Conservation (phyloP, 495 filamentous ascomycete species). For the Glarea lozoyensis region DNA sequence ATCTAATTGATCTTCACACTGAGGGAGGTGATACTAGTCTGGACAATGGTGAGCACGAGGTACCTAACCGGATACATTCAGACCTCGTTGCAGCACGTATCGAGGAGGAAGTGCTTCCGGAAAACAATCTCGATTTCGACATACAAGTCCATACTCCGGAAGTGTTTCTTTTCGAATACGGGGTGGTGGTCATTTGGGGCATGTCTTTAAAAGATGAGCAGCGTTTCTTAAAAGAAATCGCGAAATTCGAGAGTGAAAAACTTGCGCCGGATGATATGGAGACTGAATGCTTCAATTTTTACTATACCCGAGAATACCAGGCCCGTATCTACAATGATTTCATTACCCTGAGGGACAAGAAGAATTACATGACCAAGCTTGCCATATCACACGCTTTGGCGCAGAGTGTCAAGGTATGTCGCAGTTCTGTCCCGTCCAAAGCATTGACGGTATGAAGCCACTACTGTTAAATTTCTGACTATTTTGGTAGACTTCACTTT, state of each 20-base stretch:
- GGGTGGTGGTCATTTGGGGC: conserved; percentile 99
- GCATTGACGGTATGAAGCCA: background rate
- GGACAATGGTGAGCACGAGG: conserved; percentile 21
- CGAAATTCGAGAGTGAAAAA: conserved; percentile 92
- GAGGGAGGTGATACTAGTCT: conserved; percentile 25
- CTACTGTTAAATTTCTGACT: conserved; percentile 15
- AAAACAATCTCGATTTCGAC: conserved; percentile 47
- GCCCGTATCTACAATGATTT: conserved; percentile 99
- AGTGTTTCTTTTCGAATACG: conserved; percentile 93
- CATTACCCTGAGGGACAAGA: conserved; percentile 83
- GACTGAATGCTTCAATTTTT: conserved; percentile 97
- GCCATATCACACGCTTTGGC: conserved; percentile 92
- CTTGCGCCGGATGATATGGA: conserved; percentile 80
- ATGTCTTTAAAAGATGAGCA: conserved; percentile 82
- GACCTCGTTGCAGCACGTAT: conserved; percentile 12
- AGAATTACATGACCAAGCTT: conserved; percentile 95
- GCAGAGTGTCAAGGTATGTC: conserved; percentile 76
- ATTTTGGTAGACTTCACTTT: conserved; percentile 70
- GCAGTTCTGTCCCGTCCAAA: background rate
- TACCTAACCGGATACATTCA: conserved; percentile 11
- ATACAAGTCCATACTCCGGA: conserved; percentile 81
- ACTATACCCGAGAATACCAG: conserved; percentile 95
- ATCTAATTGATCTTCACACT: conserved; percentile 44
- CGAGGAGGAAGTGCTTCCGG: conserved; percentile 11
- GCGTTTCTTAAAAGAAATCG: conserved; percentile 83